Evolutionary conservation across 495 filamentous ascomycete genomes (phyloP).

Genomic region (Sabuloglossum arenarium): DNA sequence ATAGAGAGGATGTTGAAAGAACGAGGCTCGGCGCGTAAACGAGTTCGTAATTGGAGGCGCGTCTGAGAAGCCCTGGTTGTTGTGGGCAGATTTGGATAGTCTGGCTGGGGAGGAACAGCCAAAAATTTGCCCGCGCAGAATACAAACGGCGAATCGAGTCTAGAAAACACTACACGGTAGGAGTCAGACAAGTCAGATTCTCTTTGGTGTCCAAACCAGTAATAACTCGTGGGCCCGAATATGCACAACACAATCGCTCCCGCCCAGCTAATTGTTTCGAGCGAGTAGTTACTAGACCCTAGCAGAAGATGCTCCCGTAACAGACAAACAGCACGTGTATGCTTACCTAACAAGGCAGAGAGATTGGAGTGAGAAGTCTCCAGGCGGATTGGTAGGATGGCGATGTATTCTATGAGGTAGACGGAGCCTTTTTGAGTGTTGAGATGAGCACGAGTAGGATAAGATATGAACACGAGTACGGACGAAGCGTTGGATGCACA

Average conservation of each 20-base stretch:
- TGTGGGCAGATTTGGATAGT: background rate
- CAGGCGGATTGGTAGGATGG: background rate
- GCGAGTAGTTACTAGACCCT: background rate
- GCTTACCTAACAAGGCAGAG: background rate
- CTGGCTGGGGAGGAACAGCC: background rate
- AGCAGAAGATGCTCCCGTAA: background rate
- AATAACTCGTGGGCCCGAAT: background rate
- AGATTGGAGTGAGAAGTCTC: background rate
- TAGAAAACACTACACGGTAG: background rate
- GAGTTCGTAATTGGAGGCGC: background rate
- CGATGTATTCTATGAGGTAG: no score
- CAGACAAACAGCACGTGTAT: background rate
- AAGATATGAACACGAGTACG: no score
- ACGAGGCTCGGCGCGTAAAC: slow-evolving; percentile 1
- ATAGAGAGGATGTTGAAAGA: background rate
- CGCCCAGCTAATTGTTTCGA: background rate
- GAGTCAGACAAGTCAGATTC: no score
- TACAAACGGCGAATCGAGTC: background rate
- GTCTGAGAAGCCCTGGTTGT: background rate
- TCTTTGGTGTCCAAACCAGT: background rate
- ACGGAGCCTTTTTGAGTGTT: no score
- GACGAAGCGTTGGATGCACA: background rate
- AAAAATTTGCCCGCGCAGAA: background rate
- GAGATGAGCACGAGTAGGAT: no score
- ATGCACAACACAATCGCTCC: background rate